A percentile compares a stretch with the other conserved stretches of the same genome.
Conservation (phyloP, 345 rosid genomes). For the Turritis glabra region DNA sequence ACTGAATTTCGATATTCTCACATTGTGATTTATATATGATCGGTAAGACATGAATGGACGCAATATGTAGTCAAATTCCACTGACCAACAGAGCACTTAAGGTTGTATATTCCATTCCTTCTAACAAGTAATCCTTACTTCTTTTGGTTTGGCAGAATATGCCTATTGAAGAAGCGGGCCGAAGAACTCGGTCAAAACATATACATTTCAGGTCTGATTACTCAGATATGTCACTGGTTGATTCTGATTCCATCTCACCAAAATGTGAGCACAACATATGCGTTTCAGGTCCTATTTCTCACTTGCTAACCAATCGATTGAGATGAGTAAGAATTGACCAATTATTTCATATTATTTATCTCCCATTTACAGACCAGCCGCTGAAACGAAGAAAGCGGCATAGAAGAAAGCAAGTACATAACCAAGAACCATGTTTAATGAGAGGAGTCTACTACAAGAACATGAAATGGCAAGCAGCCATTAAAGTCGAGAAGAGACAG, state of each 20-base stretch:
- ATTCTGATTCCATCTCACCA: constrained; percentile 21
- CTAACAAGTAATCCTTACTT: constrained; percentile 1
- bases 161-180: constrained; percentile 6
- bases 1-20: too few species aligned
- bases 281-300: constrained; percentile 3
- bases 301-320: neutral
- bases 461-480: constrained; percentile 99
- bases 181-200: constrained; percentile 13
- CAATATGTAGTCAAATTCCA: neutral
- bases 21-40: too few species aligned
- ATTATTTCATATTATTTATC: neutral
- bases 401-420: constrained; percentile 77
- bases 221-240: constrained; percentile 21
- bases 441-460: constrained; percentile 98
- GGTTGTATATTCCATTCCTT: neutral
- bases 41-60: too few species aligned
- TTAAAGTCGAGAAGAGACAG: constrained; percentile 94
- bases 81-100: neutral
- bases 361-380: constrained; percentile 60
- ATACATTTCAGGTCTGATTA: constrained; percentile 22
- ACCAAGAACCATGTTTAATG: constrained; percentile 94
- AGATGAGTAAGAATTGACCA: neutral
- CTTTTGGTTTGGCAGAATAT: constrained; percentile 15
- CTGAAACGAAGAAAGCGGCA: constrained; percentile 89
- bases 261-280: constrained; percentile 22